phyloP scores from a whole-genome alignment of 345 rosid species.

The Populus ilicifolia region DNA sequence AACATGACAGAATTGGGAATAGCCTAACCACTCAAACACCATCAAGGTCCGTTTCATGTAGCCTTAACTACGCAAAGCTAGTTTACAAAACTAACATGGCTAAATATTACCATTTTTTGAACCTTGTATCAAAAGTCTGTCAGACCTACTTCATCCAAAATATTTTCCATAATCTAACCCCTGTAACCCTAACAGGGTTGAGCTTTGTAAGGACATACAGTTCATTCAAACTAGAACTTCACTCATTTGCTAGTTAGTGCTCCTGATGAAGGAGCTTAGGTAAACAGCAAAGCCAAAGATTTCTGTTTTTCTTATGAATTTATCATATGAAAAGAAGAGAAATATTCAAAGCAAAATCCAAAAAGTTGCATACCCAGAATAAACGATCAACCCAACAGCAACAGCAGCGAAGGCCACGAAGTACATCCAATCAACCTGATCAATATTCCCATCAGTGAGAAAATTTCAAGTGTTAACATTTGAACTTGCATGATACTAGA shows the following conservation, averaged over 20 bases:
- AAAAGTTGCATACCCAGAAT: slow-evolving; percentile 44
- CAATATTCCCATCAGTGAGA: background rate
- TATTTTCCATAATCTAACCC: background rate
- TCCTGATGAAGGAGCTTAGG: background rate
- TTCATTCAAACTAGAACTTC: background rate
- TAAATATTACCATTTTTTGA: background rate
- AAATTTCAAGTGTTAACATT: background rate
- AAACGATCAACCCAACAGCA: slow-evolving; percentile 57
- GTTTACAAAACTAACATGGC: background rate
- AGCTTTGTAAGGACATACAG: background rate
- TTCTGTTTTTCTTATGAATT: background rate
- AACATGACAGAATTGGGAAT: background rate
- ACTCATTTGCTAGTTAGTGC: background rate
- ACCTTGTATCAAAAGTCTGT: background rate
- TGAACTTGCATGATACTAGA: background rate
- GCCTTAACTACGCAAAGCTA: background rate
- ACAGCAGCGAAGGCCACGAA: slow-evolving; percentile 78
- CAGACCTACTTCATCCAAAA: background rate
- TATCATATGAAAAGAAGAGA: no score
- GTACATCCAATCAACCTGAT: slow-evolving; percentile 72
- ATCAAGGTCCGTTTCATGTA: background rate
- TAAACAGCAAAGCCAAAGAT: background rate
- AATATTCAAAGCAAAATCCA: background rate
- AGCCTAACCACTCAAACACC: background rate
- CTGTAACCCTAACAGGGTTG: background rate